These are phyloP conservation scores for Fonsecaea nubica DNA, from an alignment of 2,329 filamentous ascomycete species.

Conservation along the genomic window DNA sequence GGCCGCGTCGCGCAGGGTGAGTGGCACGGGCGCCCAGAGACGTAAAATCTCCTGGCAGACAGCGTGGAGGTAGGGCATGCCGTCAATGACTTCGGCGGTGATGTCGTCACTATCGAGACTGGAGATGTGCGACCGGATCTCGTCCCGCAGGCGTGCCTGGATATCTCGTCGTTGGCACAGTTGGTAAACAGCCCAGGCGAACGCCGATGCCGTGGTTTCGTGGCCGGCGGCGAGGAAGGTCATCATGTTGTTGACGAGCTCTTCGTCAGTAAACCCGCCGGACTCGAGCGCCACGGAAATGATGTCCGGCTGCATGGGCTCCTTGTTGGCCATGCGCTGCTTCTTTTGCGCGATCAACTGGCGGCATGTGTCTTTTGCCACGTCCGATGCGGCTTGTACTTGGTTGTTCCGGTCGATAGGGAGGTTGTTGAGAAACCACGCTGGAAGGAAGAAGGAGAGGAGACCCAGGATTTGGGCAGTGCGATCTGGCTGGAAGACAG, in stretches of 20 bases:
- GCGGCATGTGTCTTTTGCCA: constrained; percentile 70
- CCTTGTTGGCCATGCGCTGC: constrained; percentile 55
- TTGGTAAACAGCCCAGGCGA: constrained; percentile 43
- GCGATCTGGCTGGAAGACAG: constrained; percentile 61
- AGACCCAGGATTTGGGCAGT: constrained; percentile 64
- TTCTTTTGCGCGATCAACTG: constrained; percentile 76
- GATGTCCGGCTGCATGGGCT: constrained; percentile 71
- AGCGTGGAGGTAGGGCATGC: constrained; percentile 78
- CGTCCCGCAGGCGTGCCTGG: constrained; percentile 41
- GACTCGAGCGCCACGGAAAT: constrained; percentile 79
- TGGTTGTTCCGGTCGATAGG: constrained; percentile 75
- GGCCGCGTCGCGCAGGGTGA: constrained; percentile 71
- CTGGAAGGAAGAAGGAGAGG: constrained; percentile 67
- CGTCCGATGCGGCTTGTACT: constrained; percentile 61
- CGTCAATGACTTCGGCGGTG: constrained; percentile 63
- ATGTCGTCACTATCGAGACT: constrained; percentile 42
- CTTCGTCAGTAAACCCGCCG: constrained; percentile 76
- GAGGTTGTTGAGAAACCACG: constrained; percentile 65
- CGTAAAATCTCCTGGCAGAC: constrained; percentile 80
- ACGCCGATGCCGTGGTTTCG: constrained; percentile 43
- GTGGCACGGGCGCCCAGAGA: constrained; percentile 72
- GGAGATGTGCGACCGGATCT: constrained; percentile 41
- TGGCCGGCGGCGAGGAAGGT: constrained; percentile 77
- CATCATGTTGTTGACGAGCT: constrained; percentile 88
- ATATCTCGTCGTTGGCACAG: constrained; percentile 42